Evolutionary conservation across 2,329 filamentous ascomycete genomes (phyloP), one percentile per base, ranked within the genome.

Genomic region (Colletotrichum sp.): DNA sequence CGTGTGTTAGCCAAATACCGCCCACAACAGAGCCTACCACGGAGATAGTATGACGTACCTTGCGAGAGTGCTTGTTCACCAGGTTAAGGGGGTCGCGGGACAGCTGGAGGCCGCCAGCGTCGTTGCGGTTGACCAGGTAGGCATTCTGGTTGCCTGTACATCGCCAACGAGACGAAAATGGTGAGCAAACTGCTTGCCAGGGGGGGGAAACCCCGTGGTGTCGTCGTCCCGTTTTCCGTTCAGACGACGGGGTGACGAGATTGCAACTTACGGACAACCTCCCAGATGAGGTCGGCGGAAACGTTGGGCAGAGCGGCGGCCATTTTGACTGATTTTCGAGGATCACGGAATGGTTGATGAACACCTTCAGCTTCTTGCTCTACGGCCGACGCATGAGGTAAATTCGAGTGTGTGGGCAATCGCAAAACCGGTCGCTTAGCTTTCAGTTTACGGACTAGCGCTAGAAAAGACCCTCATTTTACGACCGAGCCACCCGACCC

Each of bases 31-130:
- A 28, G 21, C 6, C 36, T 63, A 6, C n/a, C 21, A 9, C 12
- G 12, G 21, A 49, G 13, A 18, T 30, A 16, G 24, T 34, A 15
- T 12, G 44, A 74, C 85, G 80, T 88, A 97, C 95, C 93, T 98
- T 99, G 90, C 95, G 94, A 83, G 92, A 93, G 91, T 98, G 94
- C 89, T 93, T 90, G 94, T 98, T 99, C 87, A 89, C 91, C 88
- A 99, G 89, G 93, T 99, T 99, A 81, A 98, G 89, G 83, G 96
- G 95, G 86, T 99, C 96, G 83, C 95, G 94, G 82, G 96, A 99
- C 92, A 99, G 96, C 89, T 95, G 94, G 82, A 94, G 90, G 86
- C 95, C 94, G 84, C 95, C 96, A 84, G 90, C 90, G 83, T 89
- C 88, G 86, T 92, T 93, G 90, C 95, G 94, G 94, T 98, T 98